phyloP scores from a whole-genome alignment of 768 basidiomycete species.

The Collybia sp. region DNA sequence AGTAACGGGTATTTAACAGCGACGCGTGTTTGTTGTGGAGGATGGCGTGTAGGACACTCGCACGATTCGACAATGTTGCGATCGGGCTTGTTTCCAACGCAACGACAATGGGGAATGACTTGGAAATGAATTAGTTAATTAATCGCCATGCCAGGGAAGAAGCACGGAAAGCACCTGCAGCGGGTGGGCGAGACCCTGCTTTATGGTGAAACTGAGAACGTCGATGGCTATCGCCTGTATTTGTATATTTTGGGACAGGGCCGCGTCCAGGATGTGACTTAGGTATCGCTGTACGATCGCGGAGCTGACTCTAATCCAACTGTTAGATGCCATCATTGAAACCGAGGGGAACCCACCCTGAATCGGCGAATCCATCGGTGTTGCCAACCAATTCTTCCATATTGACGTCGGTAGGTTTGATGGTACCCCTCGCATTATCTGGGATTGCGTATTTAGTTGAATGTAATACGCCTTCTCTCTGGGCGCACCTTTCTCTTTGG shows the following conservation, averaged over 20 bases:
- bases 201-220: conserved; percentile 88
- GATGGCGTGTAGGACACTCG: conserved; percentile 73
- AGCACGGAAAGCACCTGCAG: conserved; percentile 55
- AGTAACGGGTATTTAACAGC: conserved; percentile 81
- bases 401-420: conserved; percentile 54
- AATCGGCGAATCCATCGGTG: conserved; percentile 93
- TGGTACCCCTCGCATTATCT: conserved; percentile 40
- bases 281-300: conserved; percentile 94
- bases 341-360: conserved; percentile 58
- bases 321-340: not conserved
- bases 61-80: conserved; percentile 59
- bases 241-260: conserved; percentile 61
- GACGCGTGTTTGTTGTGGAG: conserved; percentile 89
- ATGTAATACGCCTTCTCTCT: not conserved
- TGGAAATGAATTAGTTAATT: not conserved
- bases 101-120: conserved; percentile 91
- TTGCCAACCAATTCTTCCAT: conserved; percentile 96
- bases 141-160: not conserved
- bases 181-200: conserved; percentile 94
- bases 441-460: conserved; percentile 5
- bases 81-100: conserved; percentile 87
- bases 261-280: conserved; percentile 73
- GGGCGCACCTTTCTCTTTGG: conserved; percentile 59
- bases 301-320: conserved; percentile 72
- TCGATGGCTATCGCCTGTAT: conserved; percentile 86